These are phyloP conservation scores for Daedaleopsis sinensis DNA, from an alignment of 768 basidiomycete genomes.

Conservation along the genomic window DNA sequence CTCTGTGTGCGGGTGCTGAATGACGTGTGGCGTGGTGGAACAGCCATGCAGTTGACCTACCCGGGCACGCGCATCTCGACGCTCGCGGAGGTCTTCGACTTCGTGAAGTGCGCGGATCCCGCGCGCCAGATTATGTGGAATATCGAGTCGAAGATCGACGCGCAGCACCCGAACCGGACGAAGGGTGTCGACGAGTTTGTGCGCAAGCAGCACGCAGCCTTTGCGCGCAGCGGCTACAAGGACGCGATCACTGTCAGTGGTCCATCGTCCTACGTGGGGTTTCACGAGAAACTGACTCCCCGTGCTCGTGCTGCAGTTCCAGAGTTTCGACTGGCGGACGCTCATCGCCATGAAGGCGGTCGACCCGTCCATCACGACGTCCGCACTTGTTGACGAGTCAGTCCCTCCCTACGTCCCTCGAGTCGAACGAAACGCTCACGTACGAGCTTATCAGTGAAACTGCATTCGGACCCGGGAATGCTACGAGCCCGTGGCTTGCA, in stretches of 20 bases:
- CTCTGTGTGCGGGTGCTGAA: not conserved
- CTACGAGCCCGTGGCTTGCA: constrained; percentile 66
- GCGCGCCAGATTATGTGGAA: constrained; percentile 67
- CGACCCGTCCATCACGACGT: constrained; percentile 57
- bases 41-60: constrained; percentile 67
- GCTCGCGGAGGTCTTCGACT: constrained; percentile 72
- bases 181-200: constrained; percentile 63
- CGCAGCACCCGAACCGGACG: constrained; percentile 55
- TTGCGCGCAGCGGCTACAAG: constrained; percentile 61
- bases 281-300: not conserved
- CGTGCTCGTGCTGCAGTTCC: constrained; percentile 50
- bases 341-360: constrained; percentile 71
- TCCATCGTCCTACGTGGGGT: not conserved
- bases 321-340: constrained; percentile 85
- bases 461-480: constrained; percentile 43
- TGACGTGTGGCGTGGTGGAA: constrained; percentile 2
- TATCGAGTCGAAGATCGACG: constrained; percentile 78
- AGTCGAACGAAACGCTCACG: not conserved
- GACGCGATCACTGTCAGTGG: constrained; percentile 60
- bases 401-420: constrained; percentile 24
- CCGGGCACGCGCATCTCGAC: constrained; percentile 75
- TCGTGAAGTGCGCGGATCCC: constrained; percentile 74
- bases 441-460: constrained; percentile 39
- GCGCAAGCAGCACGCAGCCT: constrained; percentile 57
- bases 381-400: constrained; percentile 70